Evolutionary conservation across 305 asterid genomes (phyloP).

Genomic region (Lippia alba): DNA sequence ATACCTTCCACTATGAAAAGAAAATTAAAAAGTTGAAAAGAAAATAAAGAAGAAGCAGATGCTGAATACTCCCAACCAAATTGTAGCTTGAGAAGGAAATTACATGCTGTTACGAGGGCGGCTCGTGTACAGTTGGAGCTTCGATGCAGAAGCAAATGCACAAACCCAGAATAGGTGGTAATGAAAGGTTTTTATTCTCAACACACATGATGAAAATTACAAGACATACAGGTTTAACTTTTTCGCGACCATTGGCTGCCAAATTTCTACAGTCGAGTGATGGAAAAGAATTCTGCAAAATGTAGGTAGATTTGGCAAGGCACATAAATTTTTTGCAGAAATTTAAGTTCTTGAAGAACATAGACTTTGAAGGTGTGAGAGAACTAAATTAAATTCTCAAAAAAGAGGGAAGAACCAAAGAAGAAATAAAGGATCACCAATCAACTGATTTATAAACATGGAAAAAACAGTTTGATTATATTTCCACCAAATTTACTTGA

Average conservation of each 20-base stretch:
- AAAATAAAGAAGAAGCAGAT: too few relatives aligned
- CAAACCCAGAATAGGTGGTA: neutral
- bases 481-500: neutral
- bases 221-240: too few relatives aligned
- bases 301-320: too few relatives aligned
- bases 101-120: neutral
- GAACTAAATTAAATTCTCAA: neutral
- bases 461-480: neutral
- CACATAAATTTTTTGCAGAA: neutral
- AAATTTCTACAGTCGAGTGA: too few relatives aligned
- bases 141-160: slow-evolving; percentile 6
- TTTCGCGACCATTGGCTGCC: too few relatives aligned
- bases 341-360: slow-evolving; percentile 3
- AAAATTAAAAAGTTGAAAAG: neutral
- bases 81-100: neutral
- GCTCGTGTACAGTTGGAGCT: neutral
- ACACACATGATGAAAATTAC: too few relatives aligned
- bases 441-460: neutral
- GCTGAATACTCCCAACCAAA: neutral
- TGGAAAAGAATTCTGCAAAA: too few relatives aligned
- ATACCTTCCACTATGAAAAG: neutral
- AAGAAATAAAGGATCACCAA: neutral
- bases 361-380: slow-evolving; percentile 10
- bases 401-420: neutral
- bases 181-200: neutral